Percentiles rank a stretch among this genome's conserved stretches.
These are phyloP conservation scores for Komagataella phaffii DNA, from an alignment of 805 yeast species.

Conservation along the genomic window DNA sequence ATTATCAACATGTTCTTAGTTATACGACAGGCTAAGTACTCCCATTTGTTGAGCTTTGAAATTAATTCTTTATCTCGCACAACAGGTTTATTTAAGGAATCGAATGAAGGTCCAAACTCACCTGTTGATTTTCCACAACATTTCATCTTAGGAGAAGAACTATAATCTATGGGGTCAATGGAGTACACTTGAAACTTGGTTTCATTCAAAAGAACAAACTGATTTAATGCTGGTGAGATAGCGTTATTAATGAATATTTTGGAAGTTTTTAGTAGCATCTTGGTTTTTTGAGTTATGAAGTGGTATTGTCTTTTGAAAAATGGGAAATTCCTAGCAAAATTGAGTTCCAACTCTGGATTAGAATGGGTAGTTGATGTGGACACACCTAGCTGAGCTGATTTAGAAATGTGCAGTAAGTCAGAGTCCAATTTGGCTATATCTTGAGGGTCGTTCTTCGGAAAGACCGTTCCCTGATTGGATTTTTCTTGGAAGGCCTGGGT, in stretches of 20 bases:
- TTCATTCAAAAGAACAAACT: conserved; percentile 53
- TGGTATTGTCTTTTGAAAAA: conserved; percentile 52
- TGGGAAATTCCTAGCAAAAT: conserved; percentile 74
- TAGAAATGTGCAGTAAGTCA: background rate
- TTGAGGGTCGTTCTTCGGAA: background rate
- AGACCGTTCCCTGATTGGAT: background rate
- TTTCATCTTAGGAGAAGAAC: conserved; percentile 36
- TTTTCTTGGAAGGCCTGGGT: background rate
- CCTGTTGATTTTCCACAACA: conserved; percentile 63
- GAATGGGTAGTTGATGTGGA: background rate
- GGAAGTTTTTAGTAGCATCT: conserved; percentile 30
- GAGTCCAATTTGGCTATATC: background rate
- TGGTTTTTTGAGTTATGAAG: conserved; percentile 34
- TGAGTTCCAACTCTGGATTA: conserved; percentile 32
- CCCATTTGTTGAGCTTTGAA: conserved; percentile 33
- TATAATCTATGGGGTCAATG: conserved; percentile 28
- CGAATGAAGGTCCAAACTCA: conserved; percentile 44
- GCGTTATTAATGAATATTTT: conserved; percentile 41
- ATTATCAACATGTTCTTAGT: conserved; percentile 49
- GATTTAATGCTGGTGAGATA: conserved; percentile 48
- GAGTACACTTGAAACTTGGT: conserved; percentile 63
- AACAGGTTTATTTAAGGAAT: conserved; percentile 17
- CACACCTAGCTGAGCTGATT: background rate
- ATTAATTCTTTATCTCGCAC: conserved; percentile 10
- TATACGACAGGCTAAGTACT: conserved; percentile 43